phyloP scores from a whole-genome alignment of 139 green algal species.

The Auxenochlorella pyrenoidosa region DNA sequence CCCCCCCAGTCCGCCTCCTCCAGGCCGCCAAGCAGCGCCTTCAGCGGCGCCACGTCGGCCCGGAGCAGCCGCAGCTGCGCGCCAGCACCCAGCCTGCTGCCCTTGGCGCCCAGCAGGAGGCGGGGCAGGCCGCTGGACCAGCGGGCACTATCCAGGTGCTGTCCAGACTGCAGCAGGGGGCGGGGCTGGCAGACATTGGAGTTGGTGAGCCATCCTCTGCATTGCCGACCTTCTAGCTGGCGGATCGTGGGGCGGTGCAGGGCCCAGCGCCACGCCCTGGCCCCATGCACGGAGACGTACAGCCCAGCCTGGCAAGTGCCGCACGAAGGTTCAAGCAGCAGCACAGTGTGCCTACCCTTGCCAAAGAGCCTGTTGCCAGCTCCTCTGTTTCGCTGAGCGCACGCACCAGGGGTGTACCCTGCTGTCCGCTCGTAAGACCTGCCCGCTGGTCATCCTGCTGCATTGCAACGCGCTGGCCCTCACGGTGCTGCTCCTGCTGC shows the following conservation, averaged over 20 bases:
- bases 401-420: background rate
- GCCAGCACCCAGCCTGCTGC: conserved; percentile 37
- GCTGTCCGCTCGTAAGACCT: background rate
- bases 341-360: background rate
- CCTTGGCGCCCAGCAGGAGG: conserved; percentile 50
- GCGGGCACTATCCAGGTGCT: conserved; percentile 28
- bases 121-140: conserved; percentile 67
- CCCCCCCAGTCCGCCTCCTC: background rate
- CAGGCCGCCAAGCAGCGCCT: conserved; percentile 33
- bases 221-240: background rate
- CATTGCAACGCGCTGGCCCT: background rate
- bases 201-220: background rate
- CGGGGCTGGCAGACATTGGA: background rate
- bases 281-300: background rate
- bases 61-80: conserved; percentile 63
- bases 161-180: conserved; percentile 24
- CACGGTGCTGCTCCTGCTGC: background rate
- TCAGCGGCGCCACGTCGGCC: conserved; percentile 52
- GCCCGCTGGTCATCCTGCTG: background rate
- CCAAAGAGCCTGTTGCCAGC: background rate
- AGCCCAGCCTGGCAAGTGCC: background rate
- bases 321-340: no score
- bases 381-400: conserved; percentile 1
- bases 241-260: background rate
- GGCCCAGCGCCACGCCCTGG: background rate